phyloP scores from a whole-genome alignment of 306 rosid species.

The Arachis stenosperma region DNA sequence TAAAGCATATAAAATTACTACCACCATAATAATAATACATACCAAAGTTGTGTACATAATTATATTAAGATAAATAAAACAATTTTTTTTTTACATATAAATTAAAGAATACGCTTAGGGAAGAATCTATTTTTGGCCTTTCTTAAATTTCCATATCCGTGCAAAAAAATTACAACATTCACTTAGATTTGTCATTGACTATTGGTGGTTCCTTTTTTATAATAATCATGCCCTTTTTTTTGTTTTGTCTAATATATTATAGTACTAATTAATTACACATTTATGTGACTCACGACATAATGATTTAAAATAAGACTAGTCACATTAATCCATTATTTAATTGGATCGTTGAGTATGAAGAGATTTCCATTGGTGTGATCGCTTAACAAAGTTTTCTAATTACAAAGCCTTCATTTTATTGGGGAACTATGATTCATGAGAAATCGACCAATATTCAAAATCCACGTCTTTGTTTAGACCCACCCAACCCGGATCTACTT shows the following conservation, averaged over 20 bases:
- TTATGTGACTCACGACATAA: conserved; percentile 34
- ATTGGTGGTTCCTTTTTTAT: conserved; percentile 3
- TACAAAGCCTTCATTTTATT: background rate
- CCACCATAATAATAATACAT: background rate
- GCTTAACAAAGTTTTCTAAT: background rate
- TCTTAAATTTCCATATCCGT: conserved; percentile 29
- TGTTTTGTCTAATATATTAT: conserved; percentile 20
- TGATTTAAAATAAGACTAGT: conserved; percentile 48
- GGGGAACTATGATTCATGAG: conserved; percentile 12
- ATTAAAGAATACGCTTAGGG: conserved; percentile 5
- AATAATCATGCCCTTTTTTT: background rate
- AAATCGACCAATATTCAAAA: conserved; percentile 27
- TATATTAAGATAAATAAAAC: conserved; percentile 17
- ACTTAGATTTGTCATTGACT: conserved; percentile 38
- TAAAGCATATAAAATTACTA: background rate
- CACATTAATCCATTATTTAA: conserved; percentile 38
- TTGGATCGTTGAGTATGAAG: conserved; percentile 24
- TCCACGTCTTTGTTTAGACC: conserved; percentile 40
- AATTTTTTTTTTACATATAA: background rate
- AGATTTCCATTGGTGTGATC: conserved; percentile 3
- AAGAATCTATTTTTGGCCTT: conserved; percentile 11
- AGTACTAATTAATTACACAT: conserved; percentile 14
- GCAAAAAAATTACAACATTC: conserved; percentile 34
- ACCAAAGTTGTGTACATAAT: background rate
- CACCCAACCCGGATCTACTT: conserved; percentile 41